phyloP scores from a whole-genome alignment of 805 yeast genomes.

The Nakazawaea sp. region DNA sequence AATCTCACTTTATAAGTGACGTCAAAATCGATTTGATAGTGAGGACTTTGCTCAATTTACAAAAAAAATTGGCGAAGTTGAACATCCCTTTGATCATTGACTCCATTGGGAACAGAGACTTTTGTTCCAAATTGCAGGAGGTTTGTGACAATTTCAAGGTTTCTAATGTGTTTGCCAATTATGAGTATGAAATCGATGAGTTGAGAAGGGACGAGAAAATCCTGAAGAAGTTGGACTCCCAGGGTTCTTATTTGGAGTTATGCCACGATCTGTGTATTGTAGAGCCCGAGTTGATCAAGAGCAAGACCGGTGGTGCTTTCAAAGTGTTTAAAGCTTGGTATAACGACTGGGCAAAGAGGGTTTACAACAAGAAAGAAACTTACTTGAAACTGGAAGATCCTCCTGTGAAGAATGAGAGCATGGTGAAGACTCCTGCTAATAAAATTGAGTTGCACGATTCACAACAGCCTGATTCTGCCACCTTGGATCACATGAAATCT shows the following conservation, averaged over 20 bases:
- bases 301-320: slow-evolving; percentile 29
- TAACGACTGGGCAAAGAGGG: slow-evolving; percentile 27
- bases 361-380: slow-evolving; percentile 16
- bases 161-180: slow-evolving; percentile 27
- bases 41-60: slow-evolving; percentile 25
- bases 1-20: slow-evolving; percentile 35
- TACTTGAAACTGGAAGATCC: slow-evolving; percentile 11
- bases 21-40: slow-evolving; percentile 33
- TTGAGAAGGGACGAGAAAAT: slow-evolving; percentile 23
- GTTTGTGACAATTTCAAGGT: slow-evolving; percentile 21
- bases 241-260: slow-evolving; percentile 19
- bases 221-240: slow-evolving; percentile 12
- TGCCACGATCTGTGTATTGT: slow-evolving; percentile 35
- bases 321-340: slow-evolving; percentile 40
- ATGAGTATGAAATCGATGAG: slow-evolving; percentile 40
- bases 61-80: slow-evolving; percentile 21
- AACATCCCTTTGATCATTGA: slow-evolving; percentile 30
- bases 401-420: slow-evolving; percentile 1
- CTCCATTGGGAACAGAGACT: slow-evolving; percentile 18
- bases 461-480: neutral
- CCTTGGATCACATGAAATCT: slow-evolving; percentile 14
- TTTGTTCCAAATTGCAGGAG: slow-evolving; percentile 17
- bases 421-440: neutral
- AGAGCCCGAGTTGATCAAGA: slow-evolving; percentile 29
- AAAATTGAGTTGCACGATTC: neutral